Base-by-base conservation (phyloP, 495 filamentous ascomycete genomes). In the Tetracladium marchalianum region DNA sequence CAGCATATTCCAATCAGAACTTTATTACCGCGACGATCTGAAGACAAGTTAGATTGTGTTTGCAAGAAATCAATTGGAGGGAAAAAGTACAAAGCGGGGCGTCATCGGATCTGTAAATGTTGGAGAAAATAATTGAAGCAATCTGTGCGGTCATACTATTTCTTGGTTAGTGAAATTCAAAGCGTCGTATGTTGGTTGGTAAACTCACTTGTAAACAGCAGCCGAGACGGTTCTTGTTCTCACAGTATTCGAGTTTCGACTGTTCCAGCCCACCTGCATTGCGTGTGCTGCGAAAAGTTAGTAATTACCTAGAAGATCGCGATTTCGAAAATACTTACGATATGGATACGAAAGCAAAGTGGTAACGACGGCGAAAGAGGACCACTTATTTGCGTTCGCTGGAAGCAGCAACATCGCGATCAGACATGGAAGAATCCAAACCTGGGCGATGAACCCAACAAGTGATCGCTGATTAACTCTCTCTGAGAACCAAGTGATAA, bases 71-170 rank as follows among this genome's bases (percentile, higher is more conserved):
- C n/a, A n/a, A n/a, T n/a, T n/a, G 22, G 22, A 27, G 22, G 17
- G 31, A 32, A 46, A 41, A 32, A 35, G 38, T 19, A 44, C 85
- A 84, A 16, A 72, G 60, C 0, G 81, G 81, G 42, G 18, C 11
- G 6, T n/a, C n/a, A 24, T 15, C 11, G 4, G 44, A 77, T 76
- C 13, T 24, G 18, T 22, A 18, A 15, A 65, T 68, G 5, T 55
- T 64, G 35, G 83, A 73, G 12, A 18, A 54, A 46, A 84, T 75
- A 43, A 85, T 80, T 13, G 66, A 77, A 24, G 71, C 70, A 0
- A 69, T 66, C 54, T 87, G 82, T 4, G 85, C 78, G 31, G 64
- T 68, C 81, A 87, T 85, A 62, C 86, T 87, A 27, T 27, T 27
- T 27, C 7, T 3, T 27, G 22, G 22, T 27, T 27, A 27, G 22